Base-by-base conservation (phyloP, 352 stramenopile species). In the Phytophthora pluvialis region DNA sequence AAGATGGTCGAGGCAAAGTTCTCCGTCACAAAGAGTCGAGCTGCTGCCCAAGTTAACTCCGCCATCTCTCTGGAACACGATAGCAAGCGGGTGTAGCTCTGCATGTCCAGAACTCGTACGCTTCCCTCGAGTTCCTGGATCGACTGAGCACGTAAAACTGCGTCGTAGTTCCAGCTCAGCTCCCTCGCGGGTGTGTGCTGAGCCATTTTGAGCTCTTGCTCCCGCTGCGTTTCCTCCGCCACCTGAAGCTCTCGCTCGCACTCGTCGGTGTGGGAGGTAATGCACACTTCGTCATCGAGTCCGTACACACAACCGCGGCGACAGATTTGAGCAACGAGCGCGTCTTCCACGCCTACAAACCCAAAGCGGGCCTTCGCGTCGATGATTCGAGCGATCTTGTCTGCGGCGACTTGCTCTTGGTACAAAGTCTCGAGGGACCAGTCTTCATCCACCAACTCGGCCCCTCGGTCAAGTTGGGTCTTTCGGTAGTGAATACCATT, bases 401-500 rank as follows among this genome's bases (percentile, higher is more conserved):
- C 42, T 2, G 50, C 35, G 11, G 31, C 39, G 2, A 86, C 35
- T 1, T 72, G 47, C 1, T 50, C 47, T 25, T 62, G 60, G 16
- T 89, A 90, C 26, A 86, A 44, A 1, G 42, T 59, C 26, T 81
- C 62, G 0, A 90, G 58, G 0, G 62, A 73, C 81, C 79, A 90
- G 18, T 90, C 48, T 7, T 91, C 81, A 16, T 69, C 46, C 3
- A 86, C 49, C 11, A 86, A 16, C 33, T 87, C 82, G 1, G 44
- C 32, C 1, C 44, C 39, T 18, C 29, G n/a, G 7, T 75, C 28
- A 0, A 62, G 31, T 16, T 73, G 59, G 21, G 77, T 77, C 15
- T 72, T 66, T n/a, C 63, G 68, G 21, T 79, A 96, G 42, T 94
- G 80, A 36, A 95, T 64, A 0, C 86, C 88, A 60, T 91, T 94